Conservation (phyloP, 2,329 filamentous ascomycete species). For the Alternaria metachromatica region DNA sequence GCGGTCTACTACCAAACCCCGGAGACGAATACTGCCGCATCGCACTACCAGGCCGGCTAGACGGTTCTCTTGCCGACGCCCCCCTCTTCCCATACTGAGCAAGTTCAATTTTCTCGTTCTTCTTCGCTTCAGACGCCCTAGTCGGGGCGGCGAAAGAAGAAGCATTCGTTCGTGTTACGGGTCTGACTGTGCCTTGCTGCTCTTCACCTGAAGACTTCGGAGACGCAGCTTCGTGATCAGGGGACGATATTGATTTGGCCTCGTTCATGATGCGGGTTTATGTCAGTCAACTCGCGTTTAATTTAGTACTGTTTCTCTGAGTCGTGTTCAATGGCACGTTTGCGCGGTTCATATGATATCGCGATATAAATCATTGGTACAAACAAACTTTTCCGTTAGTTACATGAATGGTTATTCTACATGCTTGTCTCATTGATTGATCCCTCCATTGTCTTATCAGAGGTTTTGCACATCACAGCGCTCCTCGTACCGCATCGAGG, state of each 20-base stretch:
- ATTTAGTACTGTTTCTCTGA: not conserved
- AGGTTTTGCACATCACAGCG: not conserved
- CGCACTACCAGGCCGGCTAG: not conserved
- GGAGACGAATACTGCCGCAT: not conserved
- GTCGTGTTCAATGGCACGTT: not conserved
- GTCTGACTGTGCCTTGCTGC: not conserved
- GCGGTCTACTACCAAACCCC: not conserved
- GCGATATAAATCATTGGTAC: not conserved
- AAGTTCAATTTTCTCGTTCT: conserved; percentile 10
- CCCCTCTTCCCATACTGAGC: not conserved
- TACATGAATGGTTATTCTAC: not conserved
- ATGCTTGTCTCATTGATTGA: not conserved
- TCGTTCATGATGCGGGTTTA: not conserved
- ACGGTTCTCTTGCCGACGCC: not conserved
- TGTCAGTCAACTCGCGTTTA: not conserved
- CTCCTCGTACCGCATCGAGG: too few relatives aligned
- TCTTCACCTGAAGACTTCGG: not conserved
- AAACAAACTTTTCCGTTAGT: not conserved
- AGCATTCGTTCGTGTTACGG: not conserved
- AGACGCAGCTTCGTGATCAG: not conserved
- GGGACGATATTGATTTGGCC: not conserved
- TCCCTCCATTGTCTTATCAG: not conserved
- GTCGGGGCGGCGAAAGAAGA: conserved; percentile 6
- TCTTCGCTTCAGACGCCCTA: conserved; percentile 7
- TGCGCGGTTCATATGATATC: not conserved